These are phyloP conservation scores for Porphyrellus cyaneotinctus DNA, from an alignment of 768 basidiomycete species.

Conservation along the genomic window DNA sequence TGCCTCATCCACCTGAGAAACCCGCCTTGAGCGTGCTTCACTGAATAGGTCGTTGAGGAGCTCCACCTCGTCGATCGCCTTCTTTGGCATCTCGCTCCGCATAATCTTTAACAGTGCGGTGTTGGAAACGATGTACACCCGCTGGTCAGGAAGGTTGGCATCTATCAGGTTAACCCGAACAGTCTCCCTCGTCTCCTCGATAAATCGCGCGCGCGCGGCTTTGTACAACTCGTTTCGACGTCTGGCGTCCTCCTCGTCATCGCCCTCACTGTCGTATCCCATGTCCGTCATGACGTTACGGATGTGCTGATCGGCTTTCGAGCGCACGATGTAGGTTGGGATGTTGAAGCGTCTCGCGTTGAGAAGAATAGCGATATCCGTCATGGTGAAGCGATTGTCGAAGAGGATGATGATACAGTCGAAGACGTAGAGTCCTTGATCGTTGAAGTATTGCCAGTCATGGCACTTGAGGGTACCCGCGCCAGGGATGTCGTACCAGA, in stretches of 20 bases:
- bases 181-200: constrained; percentile 14
- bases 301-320: constrained; percentile 23
- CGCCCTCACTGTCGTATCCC: constrained; percentile 19
- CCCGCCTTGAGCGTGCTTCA: constrained; percentile 9
- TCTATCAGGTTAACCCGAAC: constrained; percentile 19
- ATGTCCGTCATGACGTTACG: constrained; percentile 16
- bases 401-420: constrained; percentile 22
- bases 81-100: constrained; percentile 12
- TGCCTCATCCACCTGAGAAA: too few relatives aligned
- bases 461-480: constrained; percentile 17
- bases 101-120: constrained; percentile 19
- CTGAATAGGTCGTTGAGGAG: constrained; percentile 17
- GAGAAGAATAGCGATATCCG: constrained; percentile 18
- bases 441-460: constrained; percentile 24
- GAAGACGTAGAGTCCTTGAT: constrained; percentile 24
- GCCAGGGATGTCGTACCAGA: constrained; percentile 25
- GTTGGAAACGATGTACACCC: constrained; percentile 27
- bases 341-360: not conserved
- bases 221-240: constrained; percentile 10
- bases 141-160: constrained; percentile 23
- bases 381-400: constrained; percentile 23
- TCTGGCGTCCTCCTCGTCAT: constrained; percentile 8
- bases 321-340: constrained; percentile 22
- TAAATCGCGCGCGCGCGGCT: constrained; percentile 13
- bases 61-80: constrained; percentile 22